A percentile compares a stretch with the other conserved stretches of the same genome.
These are phyloP conservation scores for Alternaria ventricosa DNA, from an alignment of 2,329 filamentous ascomycete genomes.

Conservation along the genomic window DNA sequence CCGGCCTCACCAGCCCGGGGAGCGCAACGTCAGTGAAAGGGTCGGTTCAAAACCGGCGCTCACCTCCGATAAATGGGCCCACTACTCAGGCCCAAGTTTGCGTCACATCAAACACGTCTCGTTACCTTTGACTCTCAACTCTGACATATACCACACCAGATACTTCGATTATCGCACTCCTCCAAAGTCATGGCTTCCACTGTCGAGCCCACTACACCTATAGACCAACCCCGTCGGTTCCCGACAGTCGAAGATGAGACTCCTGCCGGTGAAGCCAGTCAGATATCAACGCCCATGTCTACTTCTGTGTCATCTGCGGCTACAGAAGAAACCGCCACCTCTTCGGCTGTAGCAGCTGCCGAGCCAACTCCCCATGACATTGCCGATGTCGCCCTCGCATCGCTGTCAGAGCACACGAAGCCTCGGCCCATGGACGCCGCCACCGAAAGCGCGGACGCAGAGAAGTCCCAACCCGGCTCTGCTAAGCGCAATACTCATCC, in stretches of 20 bases:
- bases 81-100: background rate
- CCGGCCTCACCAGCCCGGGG: background rate
- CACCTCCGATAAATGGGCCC: background rate
- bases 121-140: background rate
- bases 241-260: background rate
- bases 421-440: background rate
- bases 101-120: background rate
- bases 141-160: background rate
- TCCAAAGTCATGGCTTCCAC: background rate
- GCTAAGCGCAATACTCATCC: background rate
- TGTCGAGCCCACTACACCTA: background rate
- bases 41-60: background rate
- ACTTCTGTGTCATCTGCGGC: background rate
- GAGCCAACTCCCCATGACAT: background rate
- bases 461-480: background rate
- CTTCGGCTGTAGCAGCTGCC: background rate
- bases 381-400: background rate
- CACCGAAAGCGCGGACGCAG: accelerated
- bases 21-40: background rate
- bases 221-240: background rate
- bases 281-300: background rate
- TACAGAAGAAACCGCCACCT: background rate
- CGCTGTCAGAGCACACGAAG: background rate
- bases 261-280: background rate
- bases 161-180: background rate